Evolutionary conservation across 495 filamentous ascomycete genomes (phyloP).

Genomic region (Pyrenula aspistea): DNA sequence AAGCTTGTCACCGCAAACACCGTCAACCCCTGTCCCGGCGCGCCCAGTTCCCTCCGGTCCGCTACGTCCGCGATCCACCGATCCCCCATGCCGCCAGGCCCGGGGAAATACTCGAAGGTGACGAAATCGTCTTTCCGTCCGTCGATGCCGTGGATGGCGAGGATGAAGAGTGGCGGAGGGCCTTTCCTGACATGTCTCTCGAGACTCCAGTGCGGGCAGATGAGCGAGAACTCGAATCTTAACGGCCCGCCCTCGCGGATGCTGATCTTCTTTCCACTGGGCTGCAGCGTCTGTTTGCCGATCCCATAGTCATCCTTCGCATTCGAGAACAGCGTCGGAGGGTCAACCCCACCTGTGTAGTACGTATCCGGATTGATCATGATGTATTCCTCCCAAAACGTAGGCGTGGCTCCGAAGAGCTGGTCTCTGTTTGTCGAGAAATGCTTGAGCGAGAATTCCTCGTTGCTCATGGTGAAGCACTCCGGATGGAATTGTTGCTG

Average conservation of each 20-base stretch:
- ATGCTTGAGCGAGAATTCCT: slow-evolving; percentile 68
- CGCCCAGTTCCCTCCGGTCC: slow-evolving; percentile 48
- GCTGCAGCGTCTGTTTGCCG: slow-evolving; percentile 46
- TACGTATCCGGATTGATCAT: slow-evolving; percentile 34
- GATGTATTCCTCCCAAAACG: slow-evolving; percentile 73
- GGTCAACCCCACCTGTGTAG: slow-evolving; percentile 21
- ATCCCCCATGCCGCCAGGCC: slow-evolving; percentile 34
- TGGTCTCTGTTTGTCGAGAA: slow-evolving; percentile 56
- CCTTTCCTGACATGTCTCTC: slow-evolving; percentile 46
- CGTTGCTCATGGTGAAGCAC: slow-evolving; percentile 70
- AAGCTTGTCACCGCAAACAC: slow-evolving; percentile 48
- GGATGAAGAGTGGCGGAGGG: slow-evolving; percentile 50
- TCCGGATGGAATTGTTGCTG: slow-evolving; percentile 52
- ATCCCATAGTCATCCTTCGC: slow-evolving; percentile 48
- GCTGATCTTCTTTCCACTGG: slow-evolving; percentile 42
- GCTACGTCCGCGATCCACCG: slow-evolving; percentile 68
- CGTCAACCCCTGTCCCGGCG: slow-evolving; percentile 51
- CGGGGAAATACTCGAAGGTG: slow-evolving; percentile 34
- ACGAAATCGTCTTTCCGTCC: slow-evolving; percentile 56
- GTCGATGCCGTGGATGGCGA: slow-evolving; percentile 53
- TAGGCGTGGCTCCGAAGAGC: slow-evolving; percentile 44
- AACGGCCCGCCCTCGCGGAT: slow-evolving; percentile 37
- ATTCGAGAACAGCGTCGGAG: slow-evolving; percentile 39
- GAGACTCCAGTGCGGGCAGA: slow-evolving; percentile 71
- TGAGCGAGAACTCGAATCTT: slow-evolving; percentile 65